Evolutionary conservation across 768 basidiomycete species (phyloP).

Genomic region (Leucosporidium yakuticum): DNA sequence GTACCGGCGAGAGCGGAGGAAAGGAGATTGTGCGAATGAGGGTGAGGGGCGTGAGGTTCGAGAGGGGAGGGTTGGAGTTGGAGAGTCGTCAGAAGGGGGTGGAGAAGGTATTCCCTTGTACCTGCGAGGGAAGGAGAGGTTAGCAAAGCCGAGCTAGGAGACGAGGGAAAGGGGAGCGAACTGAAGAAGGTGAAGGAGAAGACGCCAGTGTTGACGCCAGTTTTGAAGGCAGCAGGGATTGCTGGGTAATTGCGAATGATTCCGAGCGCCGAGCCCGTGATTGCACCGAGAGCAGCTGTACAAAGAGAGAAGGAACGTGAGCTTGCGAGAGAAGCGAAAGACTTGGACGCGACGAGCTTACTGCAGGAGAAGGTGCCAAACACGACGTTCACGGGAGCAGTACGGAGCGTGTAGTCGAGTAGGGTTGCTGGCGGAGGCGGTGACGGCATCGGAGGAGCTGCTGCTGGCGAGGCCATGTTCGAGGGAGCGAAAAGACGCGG

Average conservation of each 20-base stretch:
- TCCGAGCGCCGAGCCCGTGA: slow-evolving; percentile 29
- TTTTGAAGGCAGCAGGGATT: slow-evolving; percentile 36
- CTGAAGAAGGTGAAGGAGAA: slow-evolving; percentile 39
- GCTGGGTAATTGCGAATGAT: slow-evolving; percentile 29
- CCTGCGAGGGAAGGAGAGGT: slow-evolving; percentile 7
- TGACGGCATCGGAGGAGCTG: neutral
- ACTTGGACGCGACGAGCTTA: neutral
- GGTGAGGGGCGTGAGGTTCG: slow-evolving; percentile 4
- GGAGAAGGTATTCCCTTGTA: slow-evolving; percentile 25
- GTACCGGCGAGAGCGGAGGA: slow-evolving; percentile 17
- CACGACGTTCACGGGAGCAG: slow-evolving; percentile 23
- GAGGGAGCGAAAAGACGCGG: too few species aligned
- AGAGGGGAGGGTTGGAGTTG: slow-evolving; percentile 14
- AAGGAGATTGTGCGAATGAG: slow-evolving; percentile 25
- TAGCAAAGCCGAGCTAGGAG: slow-evolving; percentile 4
- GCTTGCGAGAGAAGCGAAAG: neutral
- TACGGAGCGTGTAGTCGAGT: slow-evolving; percentile 25
- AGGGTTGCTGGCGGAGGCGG: slow-evolving; percentile 6
- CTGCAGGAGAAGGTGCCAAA: slow-evolving; percentile 11
- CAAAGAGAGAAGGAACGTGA: neutral
- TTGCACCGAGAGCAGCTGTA: slow-evolving; percentile 22
- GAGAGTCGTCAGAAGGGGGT: slow-evolving; percentile 14
- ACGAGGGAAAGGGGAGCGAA: slow-evolving; percentile 5
- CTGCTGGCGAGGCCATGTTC: neutral
- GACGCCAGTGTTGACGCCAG: slow-evolving; percentile 23